A percentile compares a stretch with the other conserved stretches of the same genome.
These are phyloP conservation scores for Ilyonectria sp. DNA, from an alignment of 2,329 filamentous ascomycete species.

Conservation along the genomic window DNA sequence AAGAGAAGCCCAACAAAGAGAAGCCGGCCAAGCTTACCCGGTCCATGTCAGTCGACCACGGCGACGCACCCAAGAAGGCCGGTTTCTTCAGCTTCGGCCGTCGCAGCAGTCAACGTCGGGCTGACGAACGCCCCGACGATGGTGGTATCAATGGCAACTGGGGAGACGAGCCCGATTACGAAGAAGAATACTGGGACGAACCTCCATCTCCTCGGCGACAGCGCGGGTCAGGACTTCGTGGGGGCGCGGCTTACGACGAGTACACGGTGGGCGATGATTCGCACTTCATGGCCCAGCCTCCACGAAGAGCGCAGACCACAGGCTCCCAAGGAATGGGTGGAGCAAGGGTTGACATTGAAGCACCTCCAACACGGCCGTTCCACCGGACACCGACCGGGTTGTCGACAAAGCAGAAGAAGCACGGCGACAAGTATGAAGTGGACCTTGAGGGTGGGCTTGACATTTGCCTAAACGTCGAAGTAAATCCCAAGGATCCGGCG, in stretches of 20 bases:
- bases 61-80: constrained; percentile 60
- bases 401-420: constrained; percentile 72
- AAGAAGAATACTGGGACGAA: constrained; percentile 47
- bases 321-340: constrained; percentile 47
- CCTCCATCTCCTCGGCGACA: constrained; percentile 37
- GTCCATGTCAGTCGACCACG: constrained; percentile 73
- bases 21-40: constrained; percentile 61
- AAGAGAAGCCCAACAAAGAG: constrained; percentile 50
- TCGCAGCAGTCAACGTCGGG: constrained; percentile 57
- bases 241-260: constrained; percentile 63
- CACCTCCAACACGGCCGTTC: constrained; percentile 61
- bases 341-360: constrained; percentile 38
- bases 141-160: constrained; percentile 71
- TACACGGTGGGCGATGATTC: constrained; percentile 70
- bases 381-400: constrained; percentile 80
- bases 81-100: constrained; percentile 60
- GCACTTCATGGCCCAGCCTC: constrained; percentile 65
- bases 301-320: constrained; percentile 51
- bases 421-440: constrained; percentile 70
- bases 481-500: constrained; percentile 86
- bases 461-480: constrained; percentile 90
- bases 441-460: constrained; percentile 89
- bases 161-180: constrained; percentile 60
- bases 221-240: constrained; percentile 54
- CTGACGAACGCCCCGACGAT: constrained; percentile 63